These are phyloP conservation scores for Tillandsia leiboldiana DNA, from an alignment of 176 grass and related monocot species.

Conservation along the genomic window DNA sequence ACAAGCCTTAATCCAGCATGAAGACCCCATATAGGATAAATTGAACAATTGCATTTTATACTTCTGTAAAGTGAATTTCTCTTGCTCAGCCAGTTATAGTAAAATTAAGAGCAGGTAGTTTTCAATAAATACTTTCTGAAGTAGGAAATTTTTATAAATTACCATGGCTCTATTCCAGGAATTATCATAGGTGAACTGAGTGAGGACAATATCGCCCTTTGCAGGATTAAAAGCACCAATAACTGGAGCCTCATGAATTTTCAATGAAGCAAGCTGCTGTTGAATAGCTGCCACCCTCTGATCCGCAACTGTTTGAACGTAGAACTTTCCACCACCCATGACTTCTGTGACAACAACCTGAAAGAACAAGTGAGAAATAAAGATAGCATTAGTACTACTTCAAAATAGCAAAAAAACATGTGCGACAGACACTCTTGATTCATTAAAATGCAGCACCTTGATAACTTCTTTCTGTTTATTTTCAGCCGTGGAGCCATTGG, in stretches of 20 bases:
- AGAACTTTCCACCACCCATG: constrained; percentile 85
- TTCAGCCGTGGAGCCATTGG: constrained; percentile 59
- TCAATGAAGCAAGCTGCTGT: constrained; percentile 72
- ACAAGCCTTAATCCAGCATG: no score
- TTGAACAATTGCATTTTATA: background rate
- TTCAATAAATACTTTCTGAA: background rate
- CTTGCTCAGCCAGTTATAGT: background rate
- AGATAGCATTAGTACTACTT: constrained; percentile 9
- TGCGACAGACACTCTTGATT: background rate
- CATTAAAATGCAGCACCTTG: constrained; percentile 40
- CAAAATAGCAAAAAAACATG: background rate
- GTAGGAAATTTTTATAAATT: constrained; percentile 5
- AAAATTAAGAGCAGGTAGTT: background rate
- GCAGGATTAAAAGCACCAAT: constrained; percentile 86
- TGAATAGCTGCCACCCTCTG: constrained; percentile 72
- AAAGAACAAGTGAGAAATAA: constrained; percentile 9
- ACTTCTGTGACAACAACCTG: constrained; percentile 88
- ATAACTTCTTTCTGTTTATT: constrained; percentile 83
- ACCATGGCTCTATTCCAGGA: constrained; percentile 99
- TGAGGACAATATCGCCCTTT: constrained; percentile 81
- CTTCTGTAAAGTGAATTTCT: background rate
- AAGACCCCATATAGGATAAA: background rate
- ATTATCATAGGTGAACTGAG: constrained; percentile 81
- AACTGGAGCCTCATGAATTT: constrained; percentile 70
- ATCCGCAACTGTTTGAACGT: constrained; percentile 82